Evolutionary conservation across 1,284 basidiomycete genomes (phyloP).

Genomic region (Anthracocystis panici-leucophaei): DNA sequence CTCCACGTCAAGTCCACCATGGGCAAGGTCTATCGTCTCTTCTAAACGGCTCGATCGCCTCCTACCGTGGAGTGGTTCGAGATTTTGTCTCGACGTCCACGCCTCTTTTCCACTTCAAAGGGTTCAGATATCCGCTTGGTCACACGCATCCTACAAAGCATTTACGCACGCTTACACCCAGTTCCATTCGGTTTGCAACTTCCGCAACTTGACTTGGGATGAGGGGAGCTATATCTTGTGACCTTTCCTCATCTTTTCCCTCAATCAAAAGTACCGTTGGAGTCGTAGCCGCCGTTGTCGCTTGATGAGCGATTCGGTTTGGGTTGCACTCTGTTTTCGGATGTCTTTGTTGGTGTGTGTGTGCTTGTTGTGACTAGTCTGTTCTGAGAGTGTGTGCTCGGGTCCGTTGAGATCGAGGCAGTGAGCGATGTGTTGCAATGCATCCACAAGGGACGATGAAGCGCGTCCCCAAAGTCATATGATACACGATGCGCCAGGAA

Average conservation of each 20-base stretch:
- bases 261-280: slow-evolving; percentile 44
- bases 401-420: background rate
- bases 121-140: slow-evolving; percentile 20
- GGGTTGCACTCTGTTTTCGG: slow-evolving; percentile 34
- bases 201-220: slow-evolving; percentile 38
- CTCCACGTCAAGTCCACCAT: slow-evolving; percentile 99
- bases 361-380: slow-evolving; percentile 1
- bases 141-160: slow-evolving; percentile 49
- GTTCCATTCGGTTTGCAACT: slow-evolving; percentile 30
- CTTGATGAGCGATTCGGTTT: slow-evolving; percentile 2
- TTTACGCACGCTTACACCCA: slow-evolving; percentile 65
- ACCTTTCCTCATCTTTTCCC: slow-evolving; percentile 34
- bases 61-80: slow-evolving; percentile 5
- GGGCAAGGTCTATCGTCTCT: slow-evolving; percentile 96
- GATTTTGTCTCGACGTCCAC: background rate
- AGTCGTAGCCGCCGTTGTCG: slow-evolving; percentile 15
- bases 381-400: too few species aligned
- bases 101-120: slow-evolving; percentile 4
- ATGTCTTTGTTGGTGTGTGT: slow-evolving; percentile 15
- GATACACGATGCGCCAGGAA: too few species aligned
- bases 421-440: too few species aligned
- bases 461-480: too few species aligned
- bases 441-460: too few species aligned
- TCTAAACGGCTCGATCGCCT: slow-evolving; percentile 73
- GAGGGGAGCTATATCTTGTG: slow-evolving; percentile 57